These are phyloP conservation scores for Psidium guajava DNA, from an alignment of 345 rosid species.

Conservation along the genomic window DNA sequence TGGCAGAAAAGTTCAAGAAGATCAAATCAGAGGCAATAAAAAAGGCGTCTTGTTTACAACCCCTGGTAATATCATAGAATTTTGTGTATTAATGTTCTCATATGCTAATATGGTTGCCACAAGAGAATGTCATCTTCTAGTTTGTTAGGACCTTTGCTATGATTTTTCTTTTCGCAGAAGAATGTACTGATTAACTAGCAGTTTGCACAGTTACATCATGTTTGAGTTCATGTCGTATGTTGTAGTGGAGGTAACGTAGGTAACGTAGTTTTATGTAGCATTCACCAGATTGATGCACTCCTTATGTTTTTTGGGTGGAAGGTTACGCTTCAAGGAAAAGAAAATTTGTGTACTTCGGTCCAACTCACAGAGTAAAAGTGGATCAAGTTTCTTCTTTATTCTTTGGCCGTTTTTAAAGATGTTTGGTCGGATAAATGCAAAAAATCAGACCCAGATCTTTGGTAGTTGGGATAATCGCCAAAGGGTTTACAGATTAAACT, in stretches of 20 bases:
- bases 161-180: not conserved
- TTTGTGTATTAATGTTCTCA: not conserved
- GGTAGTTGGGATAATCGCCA: not conserved
- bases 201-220: not conserved
- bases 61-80: not conserved
- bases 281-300: not conserved
- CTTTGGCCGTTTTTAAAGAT: not conserved
- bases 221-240: not conserved
- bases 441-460: not conserved
- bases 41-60: not conserved
- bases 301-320: not conserved
- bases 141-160: not conserved
- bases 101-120: not conserved
- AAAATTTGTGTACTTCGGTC: not conserved
- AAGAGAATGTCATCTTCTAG: not conserved
- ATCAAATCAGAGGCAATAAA: not conserved
- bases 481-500: not conserved
- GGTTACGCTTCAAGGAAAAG: not conserved
- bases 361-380: not conserved
- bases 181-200: not conserved
- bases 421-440: not conserved
- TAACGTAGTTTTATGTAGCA: not conserved
- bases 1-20: not conserved
- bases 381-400: not conserved
- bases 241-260: not conserved